A percentile compares a stretch with the other conserved stretches of the same genome.
phyloP scores from a whole-genome alignment of 2,329 filamentous ascomycete species.

The Lecanicillium sp. region DNA sequence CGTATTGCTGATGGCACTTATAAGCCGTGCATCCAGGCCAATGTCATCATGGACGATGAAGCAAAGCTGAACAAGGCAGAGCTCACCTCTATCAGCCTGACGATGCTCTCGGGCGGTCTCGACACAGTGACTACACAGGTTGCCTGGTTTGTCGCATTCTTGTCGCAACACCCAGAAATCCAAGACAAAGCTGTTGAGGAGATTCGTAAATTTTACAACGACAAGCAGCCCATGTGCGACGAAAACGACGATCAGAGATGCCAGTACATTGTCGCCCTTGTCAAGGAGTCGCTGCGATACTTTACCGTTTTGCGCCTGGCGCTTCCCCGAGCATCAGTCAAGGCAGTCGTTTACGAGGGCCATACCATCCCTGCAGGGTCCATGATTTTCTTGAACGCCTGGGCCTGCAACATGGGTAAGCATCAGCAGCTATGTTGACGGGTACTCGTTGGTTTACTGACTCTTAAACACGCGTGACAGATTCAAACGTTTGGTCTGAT shows the following conservation, averaged over 20 bases:
- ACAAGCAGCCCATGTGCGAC: conserved; percentile 48
- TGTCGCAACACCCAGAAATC: conserved; percentile 52
- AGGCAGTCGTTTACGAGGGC: conserved; percentile 49
- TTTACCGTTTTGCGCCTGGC: conserved; percentile 56
- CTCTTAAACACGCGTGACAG: conserved; percentile 15
- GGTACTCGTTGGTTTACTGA: neutral
- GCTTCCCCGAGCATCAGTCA: conserved; percentile 52
- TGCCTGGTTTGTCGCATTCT: conserved; percentile 54
- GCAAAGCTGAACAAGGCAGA: conserved; percentile 54
- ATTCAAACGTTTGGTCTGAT: conserved; percentile 48
- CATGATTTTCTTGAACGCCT: conserved; percentile 57
- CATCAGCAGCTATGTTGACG: conserved; percentile 9
- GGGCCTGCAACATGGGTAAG: conserved; percentile 61
- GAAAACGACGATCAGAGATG: conserved; percentile 55
- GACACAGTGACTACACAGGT: conserved; percentile 60
- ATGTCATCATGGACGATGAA: conserved; percentile 56
- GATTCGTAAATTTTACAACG: conserved; percentile 44
- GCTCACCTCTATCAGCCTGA: conserved; percentile 56
- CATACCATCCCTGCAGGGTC: conserved; percentile 52
- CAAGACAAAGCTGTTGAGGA: conserved; percentile 51
- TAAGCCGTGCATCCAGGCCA: conserved; percentile 58
- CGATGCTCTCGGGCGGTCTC: conserved; percentile 59
- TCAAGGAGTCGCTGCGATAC: conserved; percentile 52
- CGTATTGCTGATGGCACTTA: conserved; percentile 52
- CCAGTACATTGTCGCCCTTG: conserved; percentile 53